Evolutionary conservation across 345 rosid genomes (phyloP).

Genomic region (Ceriops tagal): DNA sequence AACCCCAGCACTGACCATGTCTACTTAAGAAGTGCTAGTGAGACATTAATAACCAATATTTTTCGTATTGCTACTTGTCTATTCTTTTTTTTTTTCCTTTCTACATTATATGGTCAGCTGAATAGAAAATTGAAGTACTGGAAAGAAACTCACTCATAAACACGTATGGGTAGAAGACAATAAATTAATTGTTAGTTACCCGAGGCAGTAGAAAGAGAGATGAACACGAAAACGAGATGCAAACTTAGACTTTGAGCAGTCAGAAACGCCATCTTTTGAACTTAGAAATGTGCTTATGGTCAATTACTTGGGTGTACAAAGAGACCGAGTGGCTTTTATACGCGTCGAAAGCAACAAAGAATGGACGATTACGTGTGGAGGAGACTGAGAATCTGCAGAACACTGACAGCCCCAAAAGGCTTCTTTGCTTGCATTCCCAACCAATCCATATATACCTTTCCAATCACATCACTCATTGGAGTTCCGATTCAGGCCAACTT

Average conservation of each 20-base stretch:
- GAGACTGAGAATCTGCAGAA: constrained; percentile 7
- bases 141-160: not conserved
- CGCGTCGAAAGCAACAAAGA: not conserved
- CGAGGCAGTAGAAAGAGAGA: constrained; percentile 10
- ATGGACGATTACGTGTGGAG: constrained; percentile 17
- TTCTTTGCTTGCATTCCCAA: constrained; percentile 14
- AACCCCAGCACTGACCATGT: too few relatives aligned
- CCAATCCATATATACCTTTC: constrained; percentile 14
- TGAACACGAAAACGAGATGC: constrained; percentile 9
- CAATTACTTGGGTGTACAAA: not conserved
- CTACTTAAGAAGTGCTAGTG: too few relatives aligned
- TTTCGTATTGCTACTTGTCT: too few relatives aligned
- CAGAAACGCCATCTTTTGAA: not conserved
- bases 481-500: too few relatives aligned
- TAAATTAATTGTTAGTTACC: not conserved
- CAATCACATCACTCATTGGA: too few relatives aligned
- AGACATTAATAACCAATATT: too few relatives aligned
- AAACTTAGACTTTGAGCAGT: constrained; percentile 9
- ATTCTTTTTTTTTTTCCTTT: too few relatives aligned
- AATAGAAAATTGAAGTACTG: not conserved
- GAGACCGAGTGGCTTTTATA: constrained; percentile 3
- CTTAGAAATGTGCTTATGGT: not conserved
- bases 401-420: not conserved
- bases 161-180: not conserved
- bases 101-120: too few relatives aligned